phyloP scores from a whole-genome alignment of 2,329 filamentous ascomycete genomes.

The Zopfia rhizophila region DNA sequence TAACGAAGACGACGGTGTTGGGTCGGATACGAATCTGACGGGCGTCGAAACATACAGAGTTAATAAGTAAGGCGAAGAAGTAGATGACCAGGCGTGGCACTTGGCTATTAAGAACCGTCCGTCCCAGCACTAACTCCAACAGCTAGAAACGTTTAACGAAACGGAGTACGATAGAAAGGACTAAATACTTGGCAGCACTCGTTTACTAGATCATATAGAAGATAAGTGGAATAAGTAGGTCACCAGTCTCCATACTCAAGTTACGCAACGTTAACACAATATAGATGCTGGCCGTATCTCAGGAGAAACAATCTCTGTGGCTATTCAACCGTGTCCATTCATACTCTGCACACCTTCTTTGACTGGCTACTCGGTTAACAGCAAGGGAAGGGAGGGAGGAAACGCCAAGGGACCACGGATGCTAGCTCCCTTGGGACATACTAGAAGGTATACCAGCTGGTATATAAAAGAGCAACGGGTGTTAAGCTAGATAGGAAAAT shows the following conservation, averaged over 20 bases:
- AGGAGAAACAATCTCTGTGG: conserved; percentile 12
- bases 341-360: conserved; percentile 27
- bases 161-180: conserved; percentile 14
- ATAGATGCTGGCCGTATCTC: conserved; percentile 26
- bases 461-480: too few relatives aligned
- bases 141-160: conserved; percentile 12
- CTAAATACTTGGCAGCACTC: conserved; percentile 18
- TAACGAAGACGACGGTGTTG: not conserved
- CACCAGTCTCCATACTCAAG: conserved; percentile 9
- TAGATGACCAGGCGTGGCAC: not conserved
- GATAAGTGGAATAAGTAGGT: conserved; percentile 31
- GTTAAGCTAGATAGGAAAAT: too few relatives aligned
- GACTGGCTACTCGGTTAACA: conserved; percentile 23
- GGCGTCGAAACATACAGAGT: not conserved
- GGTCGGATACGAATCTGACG: conserved; percentile 1
- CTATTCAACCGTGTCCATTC: conserved; percentile 17
- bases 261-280: conserved; percentile 14
- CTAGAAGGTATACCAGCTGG: too few relatives aligned
- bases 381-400: conserved; percentile 20
- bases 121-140: conserved; percentile 12
- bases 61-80: not conserved
- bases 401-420: conserved; percentile 20
- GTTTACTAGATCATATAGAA: conserved; percentile 29
- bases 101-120: conserved; percentile 8
- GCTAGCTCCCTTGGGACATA: conserved; percentile 22